phyloP scores from a whole-genome alignment of 2,329 filamentous ascomycete species.

The Fusarium vanettenii region DNA sequence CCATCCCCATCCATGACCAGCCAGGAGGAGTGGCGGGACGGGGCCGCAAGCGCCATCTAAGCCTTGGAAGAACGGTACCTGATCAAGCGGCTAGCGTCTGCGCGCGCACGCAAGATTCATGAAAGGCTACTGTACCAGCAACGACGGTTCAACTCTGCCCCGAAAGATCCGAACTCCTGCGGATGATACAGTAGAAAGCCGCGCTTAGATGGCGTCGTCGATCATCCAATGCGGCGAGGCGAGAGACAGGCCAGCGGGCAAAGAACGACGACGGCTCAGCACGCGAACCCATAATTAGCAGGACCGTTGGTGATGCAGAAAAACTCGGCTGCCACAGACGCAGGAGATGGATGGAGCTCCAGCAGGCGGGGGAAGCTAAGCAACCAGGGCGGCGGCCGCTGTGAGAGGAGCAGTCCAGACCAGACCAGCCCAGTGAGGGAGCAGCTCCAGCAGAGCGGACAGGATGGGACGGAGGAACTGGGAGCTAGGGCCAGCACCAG shows the following conservation, averaged over 20 bases:
- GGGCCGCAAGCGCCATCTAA: conserved; percentile 44
- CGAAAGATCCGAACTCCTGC: conserved; percentile 27
- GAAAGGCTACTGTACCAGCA: neutral
- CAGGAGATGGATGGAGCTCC: conserved; percentile 2
- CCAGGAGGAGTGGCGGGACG: conserved; percentile 42
- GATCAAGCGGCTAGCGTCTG: conserved; percentile 37
- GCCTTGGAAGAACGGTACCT: conserved; percentile 43
- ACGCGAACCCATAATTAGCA: conserved; percentile 10
- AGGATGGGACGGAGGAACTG: neutral
- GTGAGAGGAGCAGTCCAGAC: neutral
- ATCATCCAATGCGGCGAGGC: conserved; percentile 5
- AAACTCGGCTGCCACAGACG: neutral
- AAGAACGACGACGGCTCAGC: conserved; percentile 16
- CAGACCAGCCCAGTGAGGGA: neutral
- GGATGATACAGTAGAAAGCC: neutral
- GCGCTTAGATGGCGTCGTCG: conserved; percentile 16
- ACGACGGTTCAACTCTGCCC: conserved; percentile 2
- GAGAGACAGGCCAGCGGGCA: conserved; percentile 8
- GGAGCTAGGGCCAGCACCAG: conserved; percentile 1
- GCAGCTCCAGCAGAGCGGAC: neutral
- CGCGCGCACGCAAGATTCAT: conserved; percentile 15
- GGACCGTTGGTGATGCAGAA: conserved; percentile 1
- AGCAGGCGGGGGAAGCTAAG: neutral
- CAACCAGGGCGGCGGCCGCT: conserved; percentile 2
- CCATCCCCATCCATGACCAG: neutral